Percentiles rank a stretch among this genome's conserved stretches.
Evolutionary conservation across 2,329 filamentous ascomycete species (phyloP).

Genomic region (Blumeria hordei): DNA sequence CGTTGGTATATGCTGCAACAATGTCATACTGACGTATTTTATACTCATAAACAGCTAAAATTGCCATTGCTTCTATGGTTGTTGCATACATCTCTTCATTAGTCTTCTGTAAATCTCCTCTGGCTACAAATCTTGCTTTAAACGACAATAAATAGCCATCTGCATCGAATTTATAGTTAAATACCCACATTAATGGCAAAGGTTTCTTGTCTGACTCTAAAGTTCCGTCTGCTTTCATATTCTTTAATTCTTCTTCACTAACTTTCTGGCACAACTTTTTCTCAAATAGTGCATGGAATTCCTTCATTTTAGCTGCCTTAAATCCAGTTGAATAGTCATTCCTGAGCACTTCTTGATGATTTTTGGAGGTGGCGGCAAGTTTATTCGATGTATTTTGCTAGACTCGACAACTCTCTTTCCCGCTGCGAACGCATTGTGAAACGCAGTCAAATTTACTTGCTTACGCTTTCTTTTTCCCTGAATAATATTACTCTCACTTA

Average conservation of each 20-base stretch:
- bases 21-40: neutral
- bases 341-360: neutral
- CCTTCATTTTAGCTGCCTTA: neutral
- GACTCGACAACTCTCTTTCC: neutral
- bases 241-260: neutral
- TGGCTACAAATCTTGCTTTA: slow-evolving; percentile 9
- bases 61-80: neutral
- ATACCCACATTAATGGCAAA: slow-evolving; percentile 7
- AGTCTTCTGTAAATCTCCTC: slow-evolving; percentile 7
- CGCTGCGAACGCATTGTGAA: neutral
- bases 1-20: neutral
- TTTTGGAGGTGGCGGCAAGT: neutral
- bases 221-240: neutral
- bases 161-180: slow-evolving; percentile 11
- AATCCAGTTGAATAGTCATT: neutral
- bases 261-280: neutral
- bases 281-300: neutral
- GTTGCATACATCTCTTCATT: slow-evolving; percentile 1
- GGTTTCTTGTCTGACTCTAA: neutral
- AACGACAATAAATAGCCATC: slow-evolving; percentile 8
- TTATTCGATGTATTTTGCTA: neutral
- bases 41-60: neutral
- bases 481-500: neutral
- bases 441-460: neutral
- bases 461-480: neutral